Base-by-base conservation (phyloP, 2,329 filamentous ascomycete species). In the Fusarium pilosicola region DNA sequence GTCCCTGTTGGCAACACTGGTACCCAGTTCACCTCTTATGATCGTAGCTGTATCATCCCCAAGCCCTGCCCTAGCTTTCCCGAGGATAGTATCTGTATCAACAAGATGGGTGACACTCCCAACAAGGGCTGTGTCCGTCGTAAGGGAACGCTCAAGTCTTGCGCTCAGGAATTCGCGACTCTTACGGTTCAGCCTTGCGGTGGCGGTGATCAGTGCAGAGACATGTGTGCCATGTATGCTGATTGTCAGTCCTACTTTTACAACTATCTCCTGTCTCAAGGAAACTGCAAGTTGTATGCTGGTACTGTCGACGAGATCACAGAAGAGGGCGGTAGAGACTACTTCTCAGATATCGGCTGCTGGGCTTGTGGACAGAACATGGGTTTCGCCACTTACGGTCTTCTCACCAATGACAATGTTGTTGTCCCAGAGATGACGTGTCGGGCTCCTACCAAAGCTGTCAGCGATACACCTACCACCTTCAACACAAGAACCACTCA, bases 361-460 rank as follows among this genome's bases (percentile, higher is more conserved):
- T 65, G 28, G 41, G 62, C 62, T 54, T 65, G 62, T 36, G 62
- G 62, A 24, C n/a, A 52, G 46, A 65, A 65, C 12, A 65, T 65
- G 57, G 58, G 62, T 4, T 65, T 65, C 18, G n/a, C 62, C 0
- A 65, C 62, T 4, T 65, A 65, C 1, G 62, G 28, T 28, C 39
- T 63, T 24, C 17, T 26, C 1, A 46, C 20, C 7, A 45, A 62
- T 5, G 62, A 65, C 6, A n/a, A 30, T 3, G 34, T 64, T 18
- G 24, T n/a, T 1, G 13, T 64, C 3, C 59, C 63, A 0, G 59
- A 48, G 3, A 66, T 66, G 62, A 63, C 57, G 0, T 65, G 62
- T 9, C 32, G 3, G 0, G 46, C 46, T 28, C 46, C 57, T 1
- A 4, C 3, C 5, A 42, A 64, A 14, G n/a, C 32, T 24, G 20